These are phyloP conservation scores for Exidia glandulosa DNA, from an alignment of 768 basidiomycete species.

Conservation along the genomic window DNA sequence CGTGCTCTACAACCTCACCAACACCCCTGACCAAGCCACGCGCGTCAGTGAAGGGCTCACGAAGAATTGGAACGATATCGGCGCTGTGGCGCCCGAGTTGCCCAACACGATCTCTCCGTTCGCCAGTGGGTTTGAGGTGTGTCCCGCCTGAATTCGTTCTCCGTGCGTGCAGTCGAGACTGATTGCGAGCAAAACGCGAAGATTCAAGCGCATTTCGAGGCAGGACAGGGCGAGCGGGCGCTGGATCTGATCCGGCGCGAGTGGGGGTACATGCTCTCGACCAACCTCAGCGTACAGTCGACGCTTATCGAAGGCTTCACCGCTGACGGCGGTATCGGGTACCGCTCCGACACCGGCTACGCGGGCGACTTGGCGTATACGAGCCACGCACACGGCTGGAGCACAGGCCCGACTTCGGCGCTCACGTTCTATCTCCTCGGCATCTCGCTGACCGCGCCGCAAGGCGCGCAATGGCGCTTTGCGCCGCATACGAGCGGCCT, in stretches of 20 bases:
- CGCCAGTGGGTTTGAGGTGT: slow-evolving; percentile 24
- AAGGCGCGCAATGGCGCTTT: slow-evolving; percentile 37
- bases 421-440: slow-evolving; percentile 47
- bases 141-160: slow-evolving; percentile 13
- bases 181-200: slow-evolving; percentile 9
- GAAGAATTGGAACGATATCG: slow-evolving; percentile 42
- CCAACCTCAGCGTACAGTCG: slow-evolving; percentile 42
- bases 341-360: slow-evolving; percentile 43
- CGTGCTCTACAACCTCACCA: slow-evolving; percentile 41
- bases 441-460: slow-evolving; percentile 35
- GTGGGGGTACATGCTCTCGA: slow-evolving; percentile 53
- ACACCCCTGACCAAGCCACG: slow-evolving; percentile 24
- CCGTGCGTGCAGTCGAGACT: background rate
- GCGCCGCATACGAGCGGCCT: slow-evolving; percentile 34
- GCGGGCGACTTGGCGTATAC: slow-evolving; percentile 48
- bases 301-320: slow-evolving; percentile 51
- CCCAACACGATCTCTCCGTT: slow-evolving; percentile 51
- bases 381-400: slow-evolving; percentile 52
- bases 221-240: slow-evolving; percentile 39
- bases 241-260: slow-evolving; percentile 42
- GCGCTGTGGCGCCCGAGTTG: slow-evolving; percentile 43
- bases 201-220: slow-evolving; percentile 48
- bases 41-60: slow-evolving; percentile 36
- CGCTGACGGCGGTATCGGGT: slow-evolving; percentile 39
- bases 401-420: slow-evolving; percentile 44